These are phyloP conservation scores for Penicillium frequentans DNA, from an alignment of 2,329 filamentous ascomycete genomes.

Conservation along the genomic window DNA sequence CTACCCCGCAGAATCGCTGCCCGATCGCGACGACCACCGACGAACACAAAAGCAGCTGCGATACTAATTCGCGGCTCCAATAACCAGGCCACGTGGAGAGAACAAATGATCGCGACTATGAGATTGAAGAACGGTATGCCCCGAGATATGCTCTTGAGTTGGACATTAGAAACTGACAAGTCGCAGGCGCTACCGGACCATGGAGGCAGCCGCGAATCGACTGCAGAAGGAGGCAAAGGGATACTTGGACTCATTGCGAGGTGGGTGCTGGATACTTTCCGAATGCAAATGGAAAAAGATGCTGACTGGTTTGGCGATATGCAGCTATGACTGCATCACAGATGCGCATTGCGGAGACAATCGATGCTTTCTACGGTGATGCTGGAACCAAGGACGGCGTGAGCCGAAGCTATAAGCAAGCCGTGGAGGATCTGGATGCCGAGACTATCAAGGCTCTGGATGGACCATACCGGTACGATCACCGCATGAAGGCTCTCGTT, in stretches of 20 bases:
- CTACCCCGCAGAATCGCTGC: constrained; percentile 19
- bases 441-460: constrained; percentile 98
- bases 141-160: background rate
- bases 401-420: constrained; percentile 95
- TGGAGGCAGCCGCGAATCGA: constrained; percentile 90
- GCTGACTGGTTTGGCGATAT: constrained; percentile 6
- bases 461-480: constrained; percentile 76
- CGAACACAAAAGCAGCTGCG: background rate
- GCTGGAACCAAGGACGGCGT: constrained; percentile 93
- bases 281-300: background rate
- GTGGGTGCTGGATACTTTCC: constrained; percentile 45
- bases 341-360: constrained; percentile 98
- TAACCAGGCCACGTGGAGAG: constrained; percentile 85
- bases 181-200: constrained; percentile 84
- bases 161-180: constrained; percentile 17
- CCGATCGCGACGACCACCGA: background rate
- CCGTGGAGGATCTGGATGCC: constrained; percentile 93
- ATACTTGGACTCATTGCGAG: constrained; percentile 91
- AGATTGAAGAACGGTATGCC: constrained; percentile 83
- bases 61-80: background rate
- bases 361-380: constrained; percentile 98
- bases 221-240: constrained; percentile 98
- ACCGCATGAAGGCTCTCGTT: background rate
- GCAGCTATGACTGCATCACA: constrained; percentile 98
- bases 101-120: constrained; percentile 97